Evolutionary conservation across 495 filamentous ascomycete species (phyloP), one percentile per base, ranked within the genome.

Genomic region (Annulohypoxylon nitens): DNA sequence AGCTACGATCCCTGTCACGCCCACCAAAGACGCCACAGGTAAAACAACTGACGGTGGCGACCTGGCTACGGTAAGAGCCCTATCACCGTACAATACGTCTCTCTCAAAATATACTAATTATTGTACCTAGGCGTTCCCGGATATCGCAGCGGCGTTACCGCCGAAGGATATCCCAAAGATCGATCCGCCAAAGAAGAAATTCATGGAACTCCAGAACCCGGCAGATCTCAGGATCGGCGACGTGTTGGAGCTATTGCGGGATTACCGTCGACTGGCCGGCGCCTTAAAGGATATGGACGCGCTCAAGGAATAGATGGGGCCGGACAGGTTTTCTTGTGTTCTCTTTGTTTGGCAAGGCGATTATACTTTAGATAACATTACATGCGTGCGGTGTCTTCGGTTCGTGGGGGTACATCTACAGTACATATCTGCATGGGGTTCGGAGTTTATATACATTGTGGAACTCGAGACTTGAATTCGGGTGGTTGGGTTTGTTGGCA

Each of bases 231-330:
- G 86, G 61, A 80, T 98, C 53, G 90, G 90, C 18, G 96, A 99
- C 75, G 90, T 98, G 45, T 82, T 92, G 43, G 90, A 93, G 64
- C 77, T 99, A 68, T 81, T 99, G 60, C 88, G 88, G 73, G 96
- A 98, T 80, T 99, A 98, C 79, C 90, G 94, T 70, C 84, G 95
- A 55, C 82, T 99, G 11, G 93, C 93, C 7, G 85, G 82, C 18
- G 91, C 88, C 25, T 79, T 94, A 78, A 88, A 86, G 77, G 86
- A 89, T 64, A 80, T 87, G 78, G 87, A 88, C 3, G 88, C 86
- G 36, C 84, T 90, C 58, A 87, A 83, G 62, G 81, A 85, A 73
- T 77, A 70, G 54, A 43, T 5, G 4, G n/a, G 10, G 11, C 20
- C 20, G 37, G 23, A 30, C 37, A 26, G 16, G 47, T 11, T 57